Base-by-base conservation (phyloP, 768 basidiomycete species). In the Leccinellum albellum region DNA sequence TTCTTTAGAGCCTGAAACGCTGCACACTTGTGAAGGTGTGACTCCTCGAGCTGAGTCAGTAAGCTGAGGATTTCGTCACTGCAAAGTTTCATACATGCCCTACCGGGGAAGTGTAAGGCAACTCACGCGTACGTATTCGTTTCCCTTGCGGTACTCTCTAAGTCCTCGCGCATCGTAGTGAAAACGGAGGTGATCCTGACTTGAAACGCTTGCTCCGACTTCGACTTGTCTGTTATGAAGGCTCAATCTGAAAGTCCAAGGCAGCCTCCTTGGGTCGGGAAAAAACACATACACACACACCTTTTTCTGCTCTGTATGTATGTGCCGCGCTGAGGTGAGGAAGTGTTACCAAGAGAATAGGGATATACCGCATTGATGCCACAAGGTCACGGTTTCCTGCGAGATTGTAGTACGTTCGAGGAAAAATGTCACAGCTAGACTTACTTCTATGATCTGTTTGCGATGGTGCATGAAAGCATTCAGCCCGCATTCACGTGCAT, bases 41-140 rank as follows among this genome's bases (percentile, higher is more conserved):
- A 32, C 51, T 66, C 62, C 49, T 66, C 68, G 14, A 71, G 61
- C 49, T 60, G 67, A 20, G 49, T 29, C 56, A 73, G 49, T 20
- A 61, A 20, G 37, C 26, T 50, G 12, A 68, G 54, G n/a, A 57
- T 58, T 15, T 55, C 48, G 57, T 70, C 61, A 8, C 70, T 71
- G 58, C 17, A 14, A 40, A 35, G 9, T 24, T 26, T 60, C 37
- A 31, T 54, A 51, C 7, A 44, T 29, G 45, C 20, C 31, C 31
- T 46, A 15, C 8, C 13, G 32, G 31, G 23, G 31, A 13, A 10
- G 51, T 26, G 28, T 10, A 47, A 33, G 47, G 45, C 33, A n/a
- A 48, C 72, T 60, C 59, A 74, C 70, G 59, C 59, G 50, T 70
- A 62, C 1, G 55, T 20, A 26, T 70, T 61, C 13, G 74, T 70